phyloP scores from a whole-genome alignment of 1,284 basidiomycete species.

The Bjerkandera adusta region DNA sequence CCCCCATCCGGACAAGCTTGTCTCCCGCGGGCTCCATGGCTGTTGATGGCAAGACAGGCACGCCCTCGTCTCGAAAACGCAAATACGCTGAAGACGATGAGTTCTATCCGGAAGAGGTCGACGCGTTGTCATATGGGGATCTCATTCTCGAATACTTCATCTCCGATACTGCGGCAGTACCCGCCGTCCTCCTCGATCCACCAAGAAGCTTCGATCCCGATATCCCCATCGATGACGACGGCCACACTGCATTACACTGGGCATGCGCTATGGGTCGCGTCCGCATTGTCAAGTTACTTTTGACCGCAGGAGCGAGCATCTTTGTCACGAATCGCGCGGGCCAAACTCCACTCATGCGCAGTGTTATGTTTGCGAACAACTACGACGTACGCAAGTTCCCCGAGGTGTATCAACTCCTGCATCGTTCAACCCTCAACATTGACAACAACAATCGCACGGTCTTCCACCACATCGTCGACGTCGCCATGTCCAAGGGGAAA shows the following conservation, averaged over 20 bases:
- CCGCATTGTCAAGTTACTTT: slow-evolving; percentile 92
- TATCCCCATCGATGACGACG: slow-evolving; percentile 97
- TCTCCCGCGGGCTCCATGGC: slow-evolving; percentile 40
- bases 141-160: slow-evolving; percentile 99
- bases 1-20: slow-evolving; percentile 66
- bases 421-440: slow-evolving; percentile 97
- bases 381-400: slow-evolving; percentile 99
- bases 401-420: slow-evolving; percentile 94
- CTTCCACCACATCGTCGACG: slow-evolving; percentile 98
- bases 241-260: slow-evolving; percentile 98
- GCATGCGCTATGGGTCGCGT: slow-evolving; percentile 99
- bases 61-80: slow-evolving; percentile 32
- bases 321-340: slow-evolving; percentile 97
- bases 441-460: slow-evolving; percentile 98
- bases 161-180: slow-evolving; percentile 94
- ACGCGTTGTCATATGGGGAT: slow-evolving; percentile 81
- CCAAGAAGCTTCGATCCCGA: slow-evolving; percentile 95
- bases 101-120: slow-evolving; percentile 33
- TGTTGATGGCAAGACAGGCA: slow-evolving; percentile 37
- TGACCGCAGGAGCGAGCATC: slow-evolving; percentile 94
- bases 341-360: slow-evolving; percentile 97
- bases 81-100: slow-evolving; percentile 25
- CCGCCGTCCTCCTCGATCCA: slow-evolving; percentile 84
- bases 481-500: slow-evolving; percentile 98
- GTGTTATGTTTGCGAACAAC: slow-evolving; percentile 99